A percentile compares a stretch with the other conserved stretches of the same genome.
Evolutionary conservation across 2,329 filamentous ascomycete species (phyloP).

Genomic region (Penicillium rolfsii): DNA sequence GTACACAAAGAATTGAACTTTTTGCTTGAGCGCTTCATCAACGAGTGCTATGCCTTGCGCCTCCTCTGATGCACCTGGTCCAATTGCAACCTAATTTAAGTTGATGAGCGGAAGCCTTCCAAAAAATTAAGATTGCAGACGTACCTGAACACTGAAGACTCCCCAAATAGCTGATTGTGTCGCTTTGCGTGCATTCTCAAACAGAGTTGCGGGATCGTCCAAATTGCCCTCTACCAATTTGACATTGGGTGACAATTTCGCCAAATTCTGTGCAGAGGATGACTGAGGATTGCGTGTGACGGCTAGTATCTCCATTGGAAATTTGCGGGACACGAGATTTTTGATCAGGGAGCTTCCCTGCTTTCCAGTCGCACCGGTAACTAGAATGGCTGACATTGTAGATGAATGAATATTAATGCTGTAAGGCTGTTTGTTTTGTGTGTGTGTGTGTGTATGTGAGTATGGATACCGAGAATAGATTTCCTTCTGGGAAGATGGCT

Average conservation of each 20-base stretch:
- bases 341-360: slow-evolving; percentile 44
- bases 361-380: slow-evolving; percentile 47
- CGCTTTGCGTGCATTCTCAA: slow-evolving; percentile 48
- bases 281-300: slow-evolving; percentile 62
- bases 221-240: slow-evolving; percentile 62
- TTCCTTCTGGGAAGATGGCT: background rate
- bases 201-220: slow-evolving; percentile 55
- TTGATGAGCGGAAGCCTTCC: background rate
- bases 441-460: background rate
- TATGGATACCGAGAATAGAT: background rate
- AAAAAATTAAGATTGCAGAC: background rate
- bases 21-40: slow-evolving; percentile 58
- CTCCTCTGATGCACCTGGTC: slow-evolving; percentile 43
- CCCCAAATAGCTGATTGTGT: slow-evolving; percentile 55
- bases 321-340: slow-evolving; percentile 35
- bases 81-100: slow-evolving; percentile 1
- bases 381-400: slow-evolving; percentile 28
- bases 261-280: slow-evolving; percentile 54
- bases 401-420: background rate
- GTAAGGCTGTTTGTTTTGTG: background rate
- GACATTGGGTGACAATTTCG: slow-evolving; percentile 52
- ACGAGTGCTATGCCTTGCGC: slow-evolving; percentile 62
- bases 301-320: slow-evolving; percentile 57
- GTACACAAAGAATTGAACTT: slow-evolving; percentile 65
- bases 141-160: slow-evolving; percentile 64